A percentile compares a stretch with the other conserved stretches of the same genome.
These are phyloP conservation scores for Saturnispora quitensis DNA, from an alignment of 805 yeast species.

Conservation along the genomic window DNA sequence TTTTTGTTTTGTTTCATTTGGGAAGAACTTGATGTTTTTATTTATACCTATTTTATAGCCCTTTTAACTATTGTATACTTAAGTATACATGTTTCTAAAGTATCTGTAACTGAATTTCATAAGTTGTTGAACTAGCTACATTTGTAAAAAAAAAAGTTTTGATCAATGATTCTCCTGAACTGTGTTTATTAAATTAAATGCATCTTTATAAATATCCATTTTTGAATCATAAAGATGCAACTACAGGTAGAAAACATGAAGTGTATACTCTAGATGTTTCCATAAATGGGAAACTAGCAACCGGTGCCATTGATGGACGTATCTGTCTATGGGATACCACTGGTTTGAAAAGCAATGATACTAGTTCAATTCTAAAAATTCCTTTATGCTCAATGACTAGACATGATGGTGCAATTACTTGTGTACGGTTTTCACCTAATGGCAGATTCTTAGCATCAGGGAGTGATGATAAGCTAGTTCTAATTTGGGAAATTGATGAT, in stretches of 20 bases:
- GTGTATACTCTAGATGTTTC: conserved; percentile 77
- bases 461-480: conserved; percentile 83
- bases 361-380: conserved; percentile 19
- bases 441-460: conserved; percentile 91
- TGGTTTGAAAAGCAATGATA: conserved; percentile 21
- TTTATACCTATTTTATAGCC: not conserved
- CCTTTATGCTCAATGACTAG: conserved; percentile 88
- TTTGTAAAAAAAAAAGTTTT: not conserved
- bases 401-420: conserved; percentile 95
- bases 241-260: conserved; percentile 47
- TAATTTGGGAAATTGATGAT: conserved; percentile 91
- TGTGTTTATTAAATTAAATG: not conserved
- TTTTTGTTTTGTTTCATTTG: not conserved
- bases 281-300: conserved; percentile 81
- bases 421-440: conserved; percentile 85
- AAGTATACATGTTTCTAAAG: not conserved
- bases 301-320: conserved; percentile 92
- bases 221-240: conserved; percentile 38
- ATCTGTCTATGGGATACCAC: conserved; percentile 66
- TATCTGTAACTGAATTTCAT: not conserved
- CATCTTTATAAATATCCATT: conserved; percentile 5
- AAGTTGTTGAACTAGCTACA: too few species aligned
- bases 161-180: not conserved
- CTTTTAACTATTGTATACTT: not conserved
- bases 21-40: not conserved